These are phyloP conservation scores for Tolypocladium nubicola DNA, from an alignment of 2,329 filamentous ascomycete species.

Conservation along the genomic window DNA sequence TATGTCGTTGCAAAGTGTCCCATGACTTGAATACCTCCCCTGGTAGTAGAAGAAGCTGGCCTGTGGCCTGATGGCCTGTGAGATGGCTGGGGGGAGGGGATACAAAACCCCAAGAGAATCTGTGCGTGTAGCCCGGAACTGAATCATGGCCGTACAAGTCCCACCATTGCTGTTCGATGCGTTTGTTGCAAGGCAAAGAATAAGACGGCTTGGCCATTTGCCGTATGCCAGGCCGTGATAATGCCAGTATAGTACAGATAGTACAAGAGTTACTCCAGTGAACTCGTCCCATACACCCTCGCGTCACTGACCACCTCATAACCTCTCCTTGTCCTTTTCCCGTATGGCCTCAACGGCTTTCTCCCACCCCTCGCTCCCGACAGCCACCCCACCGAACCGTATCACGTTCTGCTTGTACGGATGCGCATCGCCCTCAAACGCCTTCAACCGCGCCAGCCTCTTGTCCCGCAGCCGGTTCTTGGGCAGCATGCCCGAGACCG, in stretches of 20 bases:
- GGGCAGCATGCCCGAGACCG: conserved; percentile 93
- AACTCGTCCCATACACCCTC: neutral
- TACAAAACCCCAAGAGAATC: too few relatives aligned
- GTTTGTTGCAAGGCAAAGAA: neutral
- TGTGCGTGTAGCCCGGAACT: too few relatives aligned
- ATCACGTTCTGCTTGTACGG: conserved; percentile 87
- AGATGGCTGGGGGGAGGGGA: neutral
- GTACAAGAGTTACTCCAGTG: conserved; percentile 15
- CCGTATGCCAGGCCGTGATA: neutral
- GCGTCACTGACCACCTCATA: conserved; percentile 27
- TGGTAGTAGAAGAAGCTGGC: too few relatives aligned
- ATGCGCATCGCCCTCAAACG: conserved; percentile 85
- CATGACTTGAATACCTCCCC: neutral
- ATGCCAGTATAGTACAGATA: conserved; percentile 19
- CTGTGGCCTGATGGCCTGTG: neutral
- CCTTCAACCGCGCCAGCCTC: conserved; percentile 80
- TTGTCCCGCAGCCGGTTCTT: conserved; percentile 91
- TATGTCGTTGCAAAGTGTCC: too few relatives aligned
- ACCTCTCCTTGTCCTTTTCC: conserved; percentile 35
- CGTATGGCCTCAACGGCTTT: conserved; percentile 39
- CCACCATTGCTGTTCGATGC: neutral
- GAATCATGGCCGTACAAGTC: neutral
- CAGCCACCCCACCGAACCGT: conserved; percentile 51
- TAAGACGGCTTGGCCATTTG: neutral
- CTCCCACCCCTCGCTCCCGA: conserved; percentile 44